Percentiles rank a stretch among this genome's conserved stretches.
Conservation (phyloP, 495 filamentous ascomycete genomes). For the Letharia columbiana region DNA sequence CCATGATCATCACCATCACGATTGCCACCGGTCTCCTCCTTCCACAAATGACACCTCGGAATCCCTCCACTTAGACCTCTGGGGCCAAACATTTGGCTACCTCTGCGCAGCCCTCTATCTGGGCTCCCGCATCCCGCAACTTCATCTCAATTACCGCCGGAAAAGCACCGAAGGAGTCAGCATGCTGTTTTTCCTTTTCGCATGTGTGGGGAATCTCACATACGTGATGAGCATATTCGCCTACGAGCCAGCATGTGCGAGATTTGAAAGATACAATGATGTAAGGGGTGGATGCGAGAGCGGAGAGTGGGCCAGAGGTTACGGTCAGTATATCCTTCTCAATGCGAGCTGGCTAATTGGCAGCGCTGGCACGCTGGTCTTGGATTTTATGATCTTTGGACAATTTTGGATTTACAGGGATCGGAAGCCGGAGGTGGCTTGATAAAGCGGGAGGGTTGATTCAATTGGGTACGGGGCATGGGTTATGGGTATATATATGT, state of each 20-base stretch:
- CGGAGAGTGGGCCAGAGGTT: constrained; percentile 32
- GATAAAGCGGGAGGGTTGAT: neutral
- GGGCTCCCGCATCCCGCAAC: constrained; percentile 76
- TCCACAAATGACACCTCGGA: constrained; percentile 21
- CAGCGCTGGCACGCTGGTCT: constrained; percentile 73
- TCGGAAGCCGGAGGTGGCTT: neutral
- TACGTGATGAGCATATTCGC: constrained; percentile 89
- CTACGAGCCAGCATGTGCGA: constrained; percentile 57
- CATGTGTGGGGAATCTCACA: constrained; percentile 86
- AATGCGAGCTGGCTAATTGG: constrained; percentile 86
- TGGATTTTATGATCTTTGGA: constrained; percentile 78
- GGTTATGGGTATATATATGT: neutral
- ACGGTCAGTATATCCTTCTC: constrained; percentile 71
- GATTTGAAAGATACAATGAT: constrained; percentile 39
- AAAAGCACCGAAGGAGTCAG: constrained; percentile 88
- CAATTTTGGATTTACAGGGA: constrained; percentile 80
- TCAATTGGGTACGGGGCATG: neutral
- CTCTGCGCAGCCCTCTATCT: constrained; percentile 82
- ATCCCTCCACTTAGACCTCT: constrained; percentile 53
- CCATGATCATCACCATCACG: constrained; percentile 14
- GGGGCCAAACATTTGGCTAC: constrained; percentile 82
- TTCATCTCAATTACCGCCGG: constrained; percentile 80
- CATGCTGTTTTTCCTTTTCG: constrained; percentile 92
- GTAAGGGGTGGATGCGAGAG: constrained; percentile 38
- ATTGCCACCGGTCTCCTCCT: constrained; percentile 20